A percentile compares a stretch with the other conserved stretches of the same genome.
phyloP scores from a whole-genome alignment of 805 yeast species.

The Schwanniomyces polymorphus region DNA sequence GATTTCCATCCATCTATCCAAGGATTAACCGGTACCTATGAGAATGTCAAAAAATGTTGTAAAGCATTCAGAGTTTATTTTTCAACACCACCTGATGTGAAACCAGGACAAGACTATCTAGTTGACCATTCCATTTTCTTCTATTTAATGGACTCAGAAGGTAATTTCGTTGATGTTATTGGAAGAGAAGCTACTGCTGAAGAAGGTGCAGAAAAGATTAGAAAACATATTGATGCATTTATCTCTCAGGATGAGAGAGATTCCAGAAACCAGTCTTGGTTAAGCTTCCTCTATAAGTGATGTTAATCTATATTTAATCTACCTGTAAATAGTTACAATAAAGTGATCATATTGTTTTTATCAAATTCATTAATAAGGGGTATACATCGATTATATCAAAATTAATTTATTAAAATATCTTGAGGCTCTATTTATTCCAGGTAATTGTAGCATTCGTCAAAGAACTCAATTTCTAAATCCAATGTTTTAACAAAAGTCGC shows the following conservation, averaged over 20 bases:
- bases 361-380: neutral
- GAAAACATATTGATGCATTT: conserved; percentile 72
- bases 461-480: conserved; percentile 45
- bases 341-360: neutral
- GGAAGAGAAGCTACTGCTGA: conserved; percentile 87
- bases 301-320: too few relatives aligned
- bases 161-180: conserved; percentile 88
- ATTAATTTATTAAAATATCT: neutral
- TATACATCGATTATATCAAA: too few relatives aligned
- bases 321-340: neutral
- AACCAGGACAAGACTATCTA: conserved; percentile 93
- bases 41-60: conserved; percentile 79
- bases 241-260: conserved; percentile 72
- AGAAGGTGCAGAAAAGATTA: conserved; percentile 75
- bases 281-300: conserved; percentile 56
- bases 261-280: conserved; percentile 58
- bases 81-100: conserved; percentile 92
- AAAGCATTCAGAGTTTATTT: conserved; percentile 92
- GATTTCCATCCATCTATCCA: conserved; percentile 90
- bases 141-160: conserved; percentile 98
- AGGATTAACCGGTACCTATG: conserved; percentile 91
- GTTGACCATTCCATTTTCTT: conserved; percentile 98
- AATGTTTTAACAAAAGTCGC: conserved; percentile 32
- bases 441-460: conserved; percentile 45
- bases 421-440: conserved; percentile 1